Conservation (phyloP, 345 rosid species). For the Lumnitzera racemosa region DNA sequence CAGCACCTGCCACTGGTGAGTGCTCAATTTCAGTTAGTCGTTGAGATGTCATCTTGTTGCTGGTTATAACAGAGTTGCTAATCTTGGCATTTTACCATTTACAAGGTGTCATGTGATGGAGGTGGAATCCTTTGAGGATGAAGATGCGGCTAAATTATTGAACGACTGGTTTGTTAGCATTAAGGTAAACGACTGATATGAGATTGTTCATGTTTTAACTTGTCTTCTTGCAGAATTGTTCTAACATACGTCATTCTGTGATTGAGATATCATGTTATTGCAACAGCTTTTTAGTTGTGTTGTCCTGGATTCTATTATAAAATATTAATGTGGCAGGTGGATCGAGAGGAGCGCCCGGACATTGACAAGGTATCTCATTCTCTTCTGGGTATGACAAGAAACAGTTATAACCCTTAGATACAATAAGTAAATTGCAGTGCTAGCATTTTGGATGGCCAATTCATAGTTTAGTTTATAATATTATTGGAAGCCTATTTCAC, state of each 20-base stretch:
- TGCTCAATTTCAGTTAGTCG: conserved; percentile 7
- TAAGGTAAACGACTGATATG: conserved; percentile 40
- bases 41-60: not conserved
- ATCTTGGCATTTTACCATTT: conserved; percentile 4
- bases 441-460: no score
- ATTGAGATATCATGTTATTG: not conserved
- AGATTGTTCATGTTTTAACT: not conserved
- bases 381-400: not conserved
- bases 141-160: conserved; percentile 66
- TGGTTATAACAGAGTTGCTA: not conserved
- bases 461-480: no score
- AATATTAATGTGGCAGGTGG: conserved; percentile 49
- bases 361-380: conserved; percentile 67
- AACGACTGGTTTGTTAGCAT: conserved; percentile 74
- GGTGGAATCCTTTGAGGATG: conserved; percentile 85
- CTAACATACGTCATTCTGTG: no score
- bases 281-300: conserved; percentile 1
- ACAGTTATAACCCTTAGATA: no score
- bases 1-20: conserved; percentile 99
- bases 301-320: conserved; percentile 15
- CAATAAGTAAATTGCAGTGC: no score
- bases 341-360: conserved; percentile 94
- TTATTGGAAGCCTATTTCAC: no score
- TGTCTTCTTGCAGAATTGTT: no score
- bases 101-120: conserved; percentile 98